phyloP scores from a whole-genome alignment of 257 asterid species.

The Solanum bulbocastanum region DNA sequence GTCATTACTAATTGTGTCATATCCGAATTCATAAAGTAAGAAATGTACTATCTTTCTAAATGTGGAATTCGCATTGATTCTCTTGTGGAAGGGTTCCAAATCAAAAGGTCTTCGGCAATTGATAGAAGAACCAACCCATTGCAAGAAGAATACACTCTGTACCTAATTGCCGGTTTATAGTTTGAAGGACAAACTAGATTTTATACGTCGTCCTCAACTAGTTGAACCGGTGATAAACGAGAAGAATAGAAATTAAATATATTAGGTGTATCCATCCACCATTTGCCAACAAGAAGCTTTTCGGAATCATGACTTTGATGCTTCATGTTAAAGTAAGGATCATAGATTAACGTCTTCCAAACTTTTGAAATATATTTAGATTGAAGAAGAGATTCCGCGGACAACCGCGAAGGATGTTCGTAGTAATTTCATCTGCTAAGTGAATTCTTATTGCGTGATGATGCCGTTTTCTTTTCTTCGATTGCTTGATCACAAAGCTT shows the following conservation, averaged over 20 bases:
- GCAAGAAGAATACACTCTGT: background rate
- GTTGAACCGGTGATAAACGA: background rate
- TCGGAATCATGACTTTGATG: background rate
- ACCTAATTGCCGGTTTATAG: background rate
- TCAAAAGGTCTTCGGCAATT: background rate
- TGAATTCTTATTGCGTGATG: background rate
- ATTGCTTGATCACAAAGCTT: background rate
- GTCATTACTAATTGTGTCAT: background rate
- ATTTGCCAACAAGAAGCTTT: background rate
- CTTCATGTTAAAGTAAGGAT: background rate
- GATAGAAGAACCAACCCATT: background rate
- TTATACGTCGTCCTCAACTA: background rate
- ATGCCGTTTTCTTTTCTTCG: background rate
- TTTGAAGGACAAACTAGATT: background rate
- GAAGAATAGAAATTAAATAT: too few relatives aligned
- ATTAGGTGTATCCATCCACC: background rate
- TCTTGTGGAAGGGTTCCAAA: background rate
- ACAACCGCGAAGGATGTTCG: fast-evolving
- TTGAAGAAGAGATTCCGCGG: background rate
- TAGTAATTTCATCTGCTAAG: background rate
- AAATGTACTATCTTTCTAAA: background rate
- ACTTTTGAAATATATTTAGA: background rate
- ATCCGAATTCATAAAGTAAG: background rate
- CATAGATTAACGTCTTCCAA: background rate
- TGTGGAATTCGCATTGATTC: background rate